Conservation (phyloP, 768 basidiomycete species). For the Boletus fagicola region DNA sequence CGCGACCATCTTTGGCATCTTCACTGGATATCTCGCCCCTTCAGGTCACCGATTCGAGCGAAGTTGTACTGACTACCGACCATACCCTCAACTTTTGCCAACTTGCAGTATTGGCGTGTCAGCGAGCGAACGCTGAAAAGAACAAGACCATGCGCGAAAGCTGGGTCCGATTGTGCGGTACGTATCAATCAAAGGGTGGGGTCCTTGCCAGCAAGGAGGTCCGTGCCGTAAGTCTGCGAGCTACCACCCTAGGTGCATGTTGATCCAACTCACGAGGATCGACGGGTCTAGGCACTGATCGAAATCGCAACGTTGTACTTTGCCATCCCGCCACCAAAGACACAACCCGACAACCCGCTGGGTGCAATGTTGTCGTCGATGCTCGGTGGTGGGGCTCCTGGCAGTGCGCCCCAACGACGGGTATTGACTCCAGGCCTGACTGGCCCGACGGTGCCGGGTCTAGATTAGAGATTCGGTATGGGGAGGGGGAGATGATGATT, state of each 20-base stretch:
- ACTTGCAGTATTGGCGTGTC: conserved; percentile 83
- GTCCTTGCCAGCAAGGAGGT: conserved; percentile 59
- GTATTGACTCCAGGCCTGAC: conserved; percentile 28
- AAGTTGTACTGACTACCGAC: conserved; percentile 75
- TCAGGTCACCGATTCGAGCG: conserved; percentile 45
- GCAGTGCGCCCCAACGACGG: conserved; percentile 27
- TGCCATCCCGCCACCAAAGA: conserved; percentile 75
- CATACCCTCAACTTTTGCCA: conserved; percentile 85
- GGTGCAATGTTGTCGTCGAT: conserved; percentile 87
- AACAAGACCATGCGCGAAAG: conserved; percentile 73
- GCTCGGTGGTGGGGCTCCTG: conserved; percentile 67
- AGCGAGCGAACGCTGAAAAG: conserved; percentile 78
- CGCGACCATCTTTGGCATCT: conserved; percentile 42
- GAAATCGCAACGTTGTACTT: conserved; percentile 80
- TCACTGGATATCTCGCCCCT: conserved; percentile 44
- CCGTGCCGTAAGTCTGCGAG: conserved; percentile 51
- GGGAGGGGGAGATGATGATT: background rate
- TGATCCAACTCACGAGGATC: background rate
- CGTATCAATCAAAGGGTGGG: conserved; percentile 75
- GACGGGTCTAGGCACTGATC: conserved; percentile 50
- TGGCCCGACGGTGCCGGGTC: conserved; percentile 25
- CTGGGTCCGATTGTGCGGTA: conserved; percentile 83
- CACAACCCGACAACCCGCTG: conserved; percentile 72
- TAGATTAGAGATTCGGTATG: conserved; percentile 24
- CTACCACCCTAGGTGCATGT: background rate